Base-by-base conservation (phyloP, 805 yeast species). In the Sungouiozyma intestinalis region DNA sequence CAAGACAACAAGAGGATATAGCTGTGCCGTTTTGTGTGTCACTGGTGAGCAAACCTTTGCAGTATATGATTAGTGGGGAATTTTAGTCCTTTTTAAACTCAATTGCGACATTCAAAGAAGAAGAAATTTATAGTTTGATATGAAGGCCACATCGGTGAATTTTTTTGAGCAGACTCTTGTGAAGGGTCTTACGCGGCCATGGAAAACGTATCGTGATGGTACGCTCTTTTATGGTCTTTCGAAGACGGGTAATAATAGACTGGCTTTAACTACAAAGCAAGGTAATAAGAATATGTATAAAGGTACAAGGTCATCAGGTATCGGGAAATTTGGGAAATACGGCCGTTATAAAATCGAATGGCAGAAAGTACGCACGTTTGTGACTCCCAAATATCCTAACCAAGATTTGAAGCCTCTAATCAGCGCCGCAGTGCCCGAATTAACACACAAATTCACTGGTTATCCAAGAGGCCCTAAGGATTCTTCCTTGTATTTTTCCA, bases 221-320 rank as follows among this genome's bases (percentile, higher is more conserved):
- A 76, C 85, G 35, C 70, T 85, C 16, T 87, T 84, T 69, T 87
- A 87, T 58, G 96, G 96, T 38, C 53, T 67, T 19, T 67, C 81
- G 14, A 87, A 84, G 57, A 59, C 79, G 7, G 97, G 97, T 43
- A 79, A 85, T 49, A 85, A 81, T 62, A 79, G 96, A 68, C 73
- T 74, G 58, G 74, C 95, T 4, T 68, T 90, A 53, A 82, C 95
- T 17, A 81, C 96, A 17, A 92, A 92, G 56, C 86, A 85, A 60
- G 97, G 98, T 55, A 90, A 92, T 66, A 87, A 88, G 68, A 81
- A 84, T 53, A 84, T 72, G 66, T 92, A 92, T 68, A 92, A 92
- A 63, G 99, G 99, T 69, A 92, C 97, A 17, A 76, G 97, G 45
- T 85, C 98, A 4, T 75, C 94, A 3, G 97, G 97, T 62, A 77